Base-by-base conservation (phyloP, 208 protist genomes). In the Eutreptiella sp. region DNA sequence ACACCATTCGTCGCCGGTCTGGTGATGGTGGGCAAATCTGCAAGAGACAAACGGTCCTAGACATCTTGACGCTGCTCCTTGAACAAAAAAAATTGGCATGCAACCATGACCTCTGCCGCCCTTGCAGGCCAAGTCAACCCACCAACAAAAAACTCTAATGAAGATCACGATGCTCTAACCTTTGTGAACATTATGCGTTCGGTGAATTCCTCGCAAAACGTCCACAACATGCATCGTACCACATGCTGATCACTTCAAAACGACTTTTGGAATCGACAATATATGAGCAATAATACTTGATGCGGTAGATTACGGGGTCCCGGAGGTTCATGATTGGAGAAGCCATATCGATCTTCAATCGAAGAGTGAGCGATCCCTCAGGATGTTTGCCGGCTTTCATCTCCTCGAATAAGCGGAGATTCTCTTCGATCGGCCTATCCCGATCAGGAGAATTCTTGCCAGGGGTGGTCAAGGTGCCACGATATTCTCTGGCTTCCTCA, bases 251-350 rank as follows among this genome's bases (percentile, higher is more conserved):
- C n/a, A n/a, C n/a, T n/a, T n/a, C n/a, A n/a, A n/a, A n/a, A n/a
- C n/a, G n/a, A n/a, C n/a, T n/a, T n/a, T n/a, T n/a, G n/a, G n/a
- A n/a, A n/a, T n/a, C n/a, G n/a, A n/a, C n/a, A n/a, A n/a, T n/a
- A n/a, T n/a, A n/a, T 7, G 39, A 23, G 3, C 53, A 24, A n/a
- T n/a, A n/a, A 76, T 90, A 99, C 73, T 98, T 98, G 58, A 99
- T 95, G 55, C 98, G 87, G 70, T 99, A 99, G 27, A 95, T 94
- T 50, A 98, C 83, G 41, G 95, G 88, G 73, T 99, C 98, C 50
- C 97, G 84, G 94, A 99, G 97, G 72, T 92, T 94, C 16, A 91
- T 89, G 77, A 99, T 99, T 53, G 88, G 72, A 55, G 69, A 84
- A 47, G 79, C 65, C 84, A 99, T 96, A 65, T 99, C 94, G 61